Evolutionary conservation across 768 basidiomycete species (phyloP).

Genomic region (Pseudohyphozyma bogoriensis): DNA sequence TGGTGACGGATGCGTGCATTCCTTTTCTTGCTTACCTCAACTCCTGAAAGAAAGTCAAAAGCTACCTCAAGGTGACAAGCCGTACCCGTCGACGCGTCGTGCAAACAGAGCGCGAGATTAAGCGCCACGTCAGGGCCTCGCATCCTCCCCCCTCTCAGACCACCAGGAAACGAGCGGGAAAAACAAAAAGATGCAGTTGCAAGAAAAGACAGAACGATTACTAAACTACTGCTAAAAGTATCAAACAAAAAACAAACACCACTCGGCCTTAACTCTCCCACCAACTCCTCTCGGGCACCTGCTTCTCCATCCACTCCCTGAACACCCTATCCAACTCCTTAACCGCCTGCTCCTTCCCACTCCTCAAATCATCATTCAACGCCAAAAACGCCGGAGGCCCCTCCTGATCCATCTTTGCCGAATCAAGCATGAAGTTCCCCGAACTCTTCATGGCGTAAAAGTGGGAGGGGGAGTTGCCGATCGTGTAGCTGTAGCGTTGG

Average conservation of each 20-base stretch:
- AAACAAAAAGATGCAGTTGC: too few relatives aligned
- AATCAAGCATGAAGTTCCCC: neutral
- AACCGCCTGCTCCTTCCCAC: neutral
- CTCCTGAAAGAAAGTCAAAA: too few relatives aligned
- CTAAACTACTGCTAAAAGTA: too few relatives aligned
- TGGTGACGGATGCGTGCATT: too few relatives aligned
- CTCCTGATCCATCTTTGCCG: neutral
- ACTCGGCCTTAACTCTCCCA: slow-evolving; percentile 6
- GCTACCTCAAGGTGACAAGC: too few relatives aligned
- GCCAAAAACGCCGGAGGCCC: slow-evolving; percentile 15
- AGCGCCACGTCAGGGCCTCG: too few relatives aligned
- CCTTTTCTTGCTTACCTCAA: too few relatives aligned
- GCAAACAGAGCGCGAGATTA: too few relatives aligned
- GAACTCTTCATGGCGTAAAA: neutral
- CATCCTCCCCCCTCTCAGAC: too few relatives aligned
- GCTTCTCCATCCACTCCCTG: slow-evolving; percentile 1
- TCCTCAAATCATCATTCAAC: slow-evolving; percentile 14
- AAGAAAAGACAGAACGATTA: too few relatives aligned
- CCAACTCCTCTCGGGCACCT: neutral
- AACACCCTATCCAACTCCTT: neutral
- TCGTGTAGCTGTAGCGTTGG: slow-evolving; percentile 19
- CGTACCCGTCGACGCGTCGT: too few relatives aligned
- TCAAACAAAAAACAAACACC: neutral
- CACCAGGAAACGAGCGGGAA: too few relatives aligned
- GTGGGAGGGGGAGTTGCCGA: slow-evolving; percentile 6